phyloP scores from a whole-genome alignment of 1,284 basidiomycete genomes.

The Malassezia nana region DNA sequence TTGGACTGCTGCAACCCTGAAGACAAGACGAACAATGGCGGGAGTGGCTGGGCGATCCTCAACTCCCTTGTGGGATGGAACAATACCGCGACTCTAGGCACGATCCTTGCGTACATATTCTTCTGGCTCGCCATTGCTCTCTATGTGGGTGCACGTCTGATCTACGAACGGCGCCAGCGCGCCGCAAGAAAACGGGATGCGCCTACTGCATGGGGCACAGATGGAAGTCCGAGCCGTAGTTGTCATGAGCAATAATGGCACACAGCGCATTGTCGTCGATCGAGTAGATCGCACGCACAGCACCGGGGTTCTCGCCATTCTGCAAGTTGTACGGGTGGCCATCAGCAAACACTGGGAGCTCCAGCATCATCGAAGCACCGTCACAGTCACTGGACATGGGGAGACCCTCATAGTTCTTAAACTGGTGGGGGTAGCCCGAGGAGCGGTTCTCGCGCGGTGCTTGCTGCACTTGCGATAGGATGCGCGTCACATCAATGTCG shows the following conservation, averaged over 20 bases:
- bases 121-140: slow-evolving; percentile 34
- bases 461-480: background rate
- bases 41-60: slow-evolving; percentile 37
- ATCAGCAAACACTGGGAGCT: slow-evolving; percentile 13
- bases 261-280: slow-evolving; percentile 7
- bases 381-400: slow-evolving; percentile 1
- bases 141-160: background rate
- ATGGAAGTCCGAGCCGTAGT: slow-evolving; percentile 12
- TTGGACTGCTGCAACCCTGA: slow-evolving; percentile 74
- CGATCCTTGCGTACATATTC: slow-evolving; percentile 30
- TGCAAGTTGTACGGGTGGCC: slow-evolving; percentile 10
- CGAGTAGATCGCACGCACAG: slow-evolving; percentile 10
- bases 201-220: background rate
- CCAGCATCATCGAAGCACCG: slow-evolving; percentile 10
- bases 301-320: slow-evolving; percentile 12
- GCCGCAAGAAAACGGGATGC: slow-evolving; percentile 46
- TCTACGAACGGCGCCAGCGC: slow-evolving; percentile 62
- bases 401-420: slow-evolving; percentile 9
- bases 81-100: slow-evolving; percentile 37
- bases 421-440: slow-evolving; percentile 9
- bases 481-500: background rate
- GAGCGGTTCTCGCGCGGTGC: slow-evolving; percentile 3
- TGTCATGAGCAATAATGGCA: slow-evolving; percentile 12
- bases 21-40: slow-evolving; percentile 45
- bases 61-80: slow-evolving; percentile 44